phyloP scores from a whole-genome alignment of 805 yeast genomes.

The Zygoascus bituminiphila region DNA sequence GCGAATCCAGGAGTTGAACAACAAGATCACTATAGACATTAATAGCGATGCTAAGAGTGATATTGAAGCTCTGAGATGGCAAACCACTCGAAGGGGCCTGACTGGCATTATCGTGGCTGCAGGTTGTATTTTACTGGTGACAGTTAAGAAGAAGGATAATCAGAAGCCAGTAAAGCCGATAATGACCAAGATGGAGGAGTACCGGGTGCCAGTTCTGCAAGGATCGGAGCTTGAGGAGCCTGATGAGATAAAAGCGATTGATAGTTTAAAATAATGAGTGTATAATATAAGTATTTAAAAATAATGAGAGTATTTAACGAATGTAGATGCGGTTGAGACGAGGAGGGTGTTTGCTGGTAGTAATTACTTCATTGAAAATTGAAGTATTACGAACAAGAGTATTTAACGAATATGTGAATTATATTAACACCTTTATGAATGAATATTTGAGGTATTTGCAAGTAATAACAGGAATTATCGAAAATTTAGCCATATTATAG shows the following conservation, averaged over 20 bases:
- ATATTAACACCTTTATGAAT: too few relatives aligned
- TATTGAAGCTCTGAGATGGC: slow-evolving; percentile 88
- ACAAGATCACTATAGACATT: slow-evolving; percentile 74
- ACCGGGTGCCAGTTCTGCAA: slow-evolving; percentile 22
- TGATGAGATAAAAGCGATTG: slow-evolving; percentile 21
- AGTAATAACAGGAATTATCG: too few relatives aligned
- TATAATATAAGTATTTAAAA: background rate
- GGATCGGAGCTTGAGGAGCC: slow-evolving; percentile 21
- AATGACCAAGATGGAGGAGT: slow-evolving; percentile 17
- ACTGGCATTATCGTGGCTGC: slow-evolving; percentile 64
- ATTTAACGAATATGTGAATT: too few relatives aligned
- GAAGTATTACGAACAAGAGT: too few relatives aligned
- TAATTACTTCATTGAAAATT: too few relatives aligned
- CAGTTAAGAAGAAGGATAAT: slow-evolving; percentile 29
- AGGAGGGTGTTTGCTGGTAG: background rate
- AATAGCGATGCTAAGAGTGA: slow-evolving; percentile 77
- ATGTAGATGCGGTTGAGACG: background rate
- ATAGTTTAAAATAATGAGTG: slow-evolving; percentile 26
- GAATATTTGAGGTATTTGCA: too few relatives aligned
- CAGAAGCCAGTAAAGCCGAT: slow-evolving; percentile 5
- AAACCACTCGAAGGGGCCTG: slow-evolving; percentile 80
- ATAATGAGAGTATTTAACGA: background rate
- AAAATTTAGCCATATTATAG: too few relatives aligned
- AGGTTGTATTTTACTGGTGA: slow-evolving; percentile 51
- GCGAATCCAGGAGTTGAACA: slow-evolving; percentile 71